A percentile compares a stretch with the other conserved stretches of the same genome.
Evolutionary conservation across 2,329 filamentous ascomycete genomes (phyloP).

Genomic region (Thermothelomyces thermophilus): DNA sequence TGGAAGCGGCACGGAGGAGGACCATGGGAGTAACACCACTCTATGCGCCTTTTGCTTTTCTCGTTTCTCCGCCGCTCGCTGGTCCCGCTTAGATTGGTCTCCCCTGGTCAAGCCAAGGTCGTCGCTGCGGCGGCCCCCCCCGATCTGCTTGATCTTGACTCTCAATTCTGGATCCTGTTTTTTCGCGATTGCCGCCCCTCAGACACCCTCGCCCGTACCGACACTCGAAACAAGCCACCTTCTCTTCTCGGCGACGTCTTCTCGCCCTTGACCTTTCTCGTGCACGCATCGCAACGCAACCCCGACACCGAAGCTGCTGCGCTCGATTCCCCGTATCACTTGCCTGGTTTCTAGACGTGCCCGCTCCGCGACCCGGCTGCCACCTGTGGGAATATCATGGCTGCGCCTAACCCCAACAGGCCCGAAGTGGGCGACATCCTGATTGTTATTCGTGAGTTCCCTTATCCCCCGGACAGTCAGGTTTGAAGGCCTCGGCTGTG

Average conservation of each 20-base stretch:
- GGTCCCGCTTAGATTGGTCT: conserved; percentile 6
- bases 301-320: background rate
- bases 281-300: background rate
- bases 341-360: conserved; percentile 10
- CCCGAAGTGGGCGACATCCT: conserved; percentile 61
- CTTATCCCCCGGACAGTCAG: background rate
- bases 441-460: conserved; percentile 63
- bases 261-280: conserved; percentile 1
- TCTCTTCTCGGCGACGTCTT: conserved; percentile 4
- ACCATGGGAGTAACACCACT: conserved; percentile 21
- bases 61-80: conserved; percentile 3
- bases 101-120: conserved; percentile 1
- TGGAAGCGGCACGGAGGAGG: conserved; percentile 11
- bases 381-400: conserved; percentile 18
- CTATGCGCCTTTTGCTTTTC: conserved; percentile 9
- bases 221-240: conserved; percentile 5
- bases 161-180: conserved; percentile 8
- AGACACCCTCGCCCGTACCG: conserved; percentile 4
- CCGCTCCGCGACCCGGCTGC: conserved; percentile 15
- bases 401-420: conserved; percentile 27
- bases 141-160: conserved; percentile 3
- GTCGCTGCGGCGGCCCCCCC: background rate
- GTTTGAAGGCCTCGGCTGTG: background rate
- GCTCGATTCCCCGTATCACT: conserved; percentile 1
- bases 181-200: conserved; percentile 7